These are phyloP conservation scores for Actinomortierella ambigua DNA, from an alignment of 371 early-diverging fungal species.

Conservation along the genomic window DNA sequence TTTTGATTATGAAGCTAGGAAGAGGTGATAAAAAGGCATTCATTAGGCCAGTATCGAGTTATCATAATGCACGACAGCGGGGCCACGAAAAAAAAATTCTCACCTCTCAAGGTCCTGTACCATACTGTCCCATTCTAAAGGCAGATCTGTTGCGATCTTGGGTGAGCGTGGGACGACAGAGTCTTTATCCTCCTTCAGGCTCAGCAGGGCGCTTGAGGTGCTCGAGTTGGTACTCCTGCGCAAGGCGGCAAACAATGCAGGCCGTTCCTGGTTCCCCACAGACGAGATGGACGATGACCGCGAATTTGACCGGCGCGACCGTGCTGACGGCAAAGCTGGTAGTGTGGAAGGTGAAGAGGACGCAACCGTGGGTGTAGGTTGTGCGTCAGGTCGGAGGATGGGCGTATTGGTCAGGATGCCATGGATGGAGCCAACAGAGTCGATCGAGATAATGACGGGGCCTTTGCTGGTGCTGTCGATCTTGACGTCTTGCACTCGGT, in stretches of 20 bases:
- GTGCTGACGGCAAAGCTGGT: too few species aligned
- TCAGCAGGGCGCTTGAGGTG: conserved; percentile 20
- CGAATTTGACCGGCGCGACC: too few species aligned
- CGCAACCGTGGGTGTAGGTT: too few species aligned
- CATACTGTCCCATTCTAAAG: conserved; percentile 33
- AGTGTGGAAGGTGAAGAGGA: too few species aligned
- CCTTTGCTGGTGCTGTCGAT: conserved; percentile 30
- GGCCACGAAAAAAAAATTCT: background rate
- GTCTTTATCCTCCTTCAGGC: conserved; percentile 17
- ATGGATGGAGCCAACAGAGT: conserved; percentile 27
- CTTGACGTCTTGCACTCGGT: conserved; percentile 5
- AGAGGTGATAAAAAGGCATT: background rate
- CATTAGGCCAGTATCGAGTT: background rate
- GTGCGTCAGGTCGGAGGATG: conserved; percentile 15
- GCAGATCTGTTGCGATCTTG: conserved; percentile 32
- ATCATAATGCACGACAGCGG: background rate
- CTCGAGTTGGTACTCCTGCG: conserved; percentile 24
- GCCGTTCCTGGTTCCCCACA: too few species aligned
- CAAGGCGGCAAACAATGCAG: conserved; percentile 1
- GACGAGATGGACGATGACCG: too few species aligned
- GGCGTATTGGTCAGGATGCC: conserved; percentile 19
- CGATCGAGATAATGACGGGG: conserved; percentile 27
- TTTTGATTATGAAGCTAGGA: conserved; percentile 16
- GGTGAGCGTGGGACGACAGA: conserved; percentile 18
- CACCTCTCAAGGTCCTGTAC: conserved; percentile 31